Evolutionary conservation across 495 filamentous ascomycete species (phyloP).

Genomic region (Rhypophila decipiens): DNA sequence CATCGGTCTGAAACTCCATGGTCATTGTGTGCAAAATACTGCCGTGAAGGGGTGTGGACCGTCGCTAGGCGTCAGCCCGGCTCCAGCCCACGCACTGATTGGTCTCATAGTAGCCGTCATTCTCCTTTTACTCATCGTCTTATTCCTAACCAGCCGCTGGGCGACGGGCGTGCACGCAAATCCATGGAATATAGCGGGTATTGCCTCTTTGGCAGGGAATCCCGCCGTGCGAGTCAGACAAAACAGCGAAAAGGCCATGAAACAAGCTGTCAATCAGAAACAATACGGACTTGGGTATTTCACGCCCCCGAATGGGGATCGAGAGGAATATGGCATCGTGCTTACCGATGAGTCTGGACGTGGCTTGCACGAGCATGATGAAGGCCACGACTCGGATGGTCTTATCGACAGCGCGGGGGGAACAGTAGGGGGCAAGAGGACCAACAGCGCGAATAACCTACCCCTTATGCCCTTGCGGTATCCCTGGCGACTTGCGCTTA

Average conservation of each 20-base stretch:
- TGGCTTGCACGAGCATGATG: slow-evolving; percentile 7
- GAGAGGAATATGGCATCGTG: slow-evolving; percentile 28
- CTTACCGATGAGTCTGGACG: slow-evolving; percentile 23
- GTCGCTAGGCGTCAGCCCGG: slow-evolving; percentile 22
- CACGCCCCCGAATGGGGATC: slow-evolving; percentile 8
- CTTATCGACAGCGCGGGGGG: not conserved
- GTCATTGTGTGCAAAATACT: slow-evolving; percentile 19
- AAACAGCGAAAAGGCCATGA: slow-evolving; percentile 13
- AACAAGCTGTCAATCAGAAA: slow-evolving; percentile 11
- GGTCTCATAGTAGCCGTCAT: slow-evolving; percentile 21
- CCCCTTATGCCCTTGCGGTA: slow-evolving; percentile 24
- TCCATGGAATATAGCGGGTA: slow-evolving; percentile 30
- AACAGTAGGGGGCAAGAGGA: not conserved
- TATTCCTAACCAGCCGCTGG: slow-evolving; percentile 15
- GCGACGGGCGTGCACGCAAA: slow-evolving; percentile 24
- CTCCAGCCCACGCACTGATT: slow-evolving; percentile 19
- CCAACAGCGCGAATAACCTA: slow-evolving; percentile 1
- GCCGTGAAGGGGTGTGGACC: slow-evolving; percentile 21
- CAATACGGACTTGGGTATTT: slow-evolving; percentile 23
- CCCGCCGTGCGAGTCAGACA: slow-evolving; percentile 14
- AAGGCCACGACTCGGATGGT: slow-evolving; percentile 2
- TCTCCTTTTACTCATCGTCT: slow-evolving; percentile 15
- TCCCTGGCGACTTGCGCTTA: slow-evolving; percentile 21
- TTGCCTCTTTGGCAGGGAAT: slow-evolving; percentile 21
- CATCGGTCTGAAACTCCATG: slow-evolving; percentile 29